Base-by-base conservation (phyloP, 257 asterid species). In the Hygrophila difformis region DNA sequence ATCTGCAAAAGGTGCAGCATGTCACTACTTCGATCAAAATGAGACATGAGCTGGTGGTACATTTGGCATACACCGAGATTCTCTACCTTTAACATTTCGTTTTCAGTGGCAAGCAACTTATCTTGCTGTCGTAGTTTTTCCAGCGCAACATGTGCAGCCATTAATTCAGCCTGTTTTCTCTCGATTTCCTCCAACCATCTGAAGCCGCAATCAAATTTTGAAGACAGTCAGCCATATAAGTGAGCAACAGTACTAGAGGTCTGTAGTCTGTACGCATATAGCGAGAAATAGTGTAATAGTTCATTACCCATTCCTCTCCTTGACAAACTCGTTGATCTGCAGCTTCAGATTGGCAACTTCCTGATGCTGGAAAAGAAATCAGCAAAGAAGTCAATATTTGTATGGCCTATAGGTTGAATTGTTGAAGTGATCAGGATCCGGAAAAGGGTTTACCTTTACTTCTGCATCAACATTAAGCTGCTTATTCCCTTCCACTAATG, bases 151-250 rank as follows among this genome's bases (percentile, higher is more conserved):
- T 67, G 86, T 16, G 83, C 75, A 53, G 94, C 79, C 75, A 91
- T 76, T 76, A 80, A 47, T 71, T 86, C 95, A 57, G 94, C 79
- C 66, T 82, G 99, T 62, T 83, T 91, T 60, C 92, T 74, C 66
- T 82, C 96, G 17, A 91, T 86, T 67, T 91, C 96, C 61, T 76
- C 95, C 4, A 91, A 71, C 99, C 99, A 91, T 62, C 99, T 91
- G 62, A 46, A 45, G 19, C n/a, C n/a, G n/a, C n/a, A n/a, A n/a
- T n/a, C n/a, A n/a, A n/a, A n/a, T n/a, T n/a, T n/a, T n/a, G n/a
- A n/a, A n/a, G n/a, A n/a, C n/a, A n/a, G n/a, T n/a, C n/a, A n/a
- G n/a, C n/a, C n/a, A n/a, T n/a, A n/a, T n/a, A n/a, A n/a, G n/a
- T n/a, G n/a, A n/a, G n/a, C n/a, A n/a, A n/a, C n/a, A n/a, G n/a